These are phyloP conservation scores for Leccinum subtestaceum DNA, from an alignment of 768 basidiomycete species.

Conservation along the genomic window DNA sequence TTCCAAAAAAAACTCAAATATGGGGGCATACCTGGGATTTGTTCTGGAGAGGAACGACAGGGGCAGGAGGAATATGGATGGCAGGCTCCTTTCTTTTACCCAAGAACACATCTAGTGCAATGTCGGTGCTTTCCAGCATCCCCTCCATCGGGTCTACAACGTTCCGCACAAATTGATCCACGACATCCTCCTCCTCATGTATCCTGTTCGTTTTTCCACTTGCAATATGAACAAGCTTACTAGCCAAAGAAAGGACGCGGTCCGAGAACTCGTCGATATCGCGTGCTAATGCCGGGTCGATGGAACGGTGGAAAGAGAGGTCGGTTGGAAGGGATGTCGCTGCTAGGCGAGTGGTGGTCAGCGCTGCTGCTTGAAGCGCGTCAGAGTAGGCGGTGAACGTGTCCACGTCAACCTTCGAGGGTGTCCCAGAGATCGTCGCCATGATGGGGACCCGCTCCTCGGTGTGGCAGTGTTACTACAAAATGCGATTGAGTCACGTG, in stretches of 20 bases:
- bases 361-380: slow-evolving; percentile 55
- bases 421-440: slow-evolving; percentile 4
- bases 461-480: background rate
- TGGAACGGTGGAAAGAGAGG: slow-evolving; percentile 85
- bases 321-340: slow-evolving; percentile 64
- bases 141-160: slow-evolving; percentile 86
- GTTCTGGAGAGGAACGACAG: slow-evolving; percentile 10
- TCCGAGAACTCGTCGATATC: slow-evolving; percentile 69
- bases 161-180: slow-evolving; percentile 75
- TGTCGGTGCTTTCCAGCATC: slow-evolving; percentile 83
- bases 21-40: slow-evolving; percentile 33
- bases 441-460: slow-evolving; percentile 8
- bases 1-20: background rate
- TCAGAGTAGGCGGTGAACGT: slow-evolving; percentile 55
- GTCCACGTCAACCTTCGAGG: slow-evolving; percentile 18
- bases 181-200: slow-evolving; percentile 72
- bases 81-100: slow-evolving; percentile 68
- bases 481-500: slow-evolving; percentile 14
- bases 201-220: slow-evolving; percentile 40
- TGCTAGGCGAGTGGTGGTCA: slow-evolving; percentile 62
- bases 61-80: slow-evolving; percentile 51
- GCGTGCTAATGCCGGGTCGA: slow-evolving; percentile 67
- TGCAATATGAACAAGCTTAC: slow-evolving; percentile 56
- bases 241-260: slow-evolving; percentile 63
- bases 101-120: slow-evolving; percentile 72